Base-by-base conservation (phyloP, 2,329 filamentous ascomycete genomes). In the Colletotrichum agaves region DNA sequence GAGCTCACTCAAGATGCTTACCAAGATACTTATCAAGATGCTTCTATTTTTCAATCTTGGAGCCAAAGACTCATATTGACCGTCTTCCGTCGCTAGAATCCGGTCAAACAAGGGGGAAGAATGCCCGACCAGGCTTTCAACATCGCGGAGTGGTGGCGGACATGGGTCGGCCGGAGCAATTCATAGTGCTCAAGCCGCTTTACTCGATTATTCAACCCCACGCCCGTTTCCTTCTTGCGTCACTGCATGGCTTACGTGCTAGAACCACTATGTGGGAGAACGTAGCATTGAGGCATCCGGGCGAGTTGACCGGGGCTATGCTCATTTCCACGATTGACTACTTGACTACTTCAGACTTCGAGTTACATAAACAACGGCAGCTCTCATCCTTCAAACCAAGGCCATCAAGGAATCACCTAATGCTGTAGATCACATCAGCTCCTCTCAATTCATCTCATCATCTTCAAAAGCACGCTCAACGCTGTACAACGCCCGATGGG, bases 1-100 rank as follows among this genome's bases (percentile, higher is more conserved):
- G 17, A n/a, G 27, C 39, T 41, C 39, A 47, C 47, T 33, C 33
- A 19, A 17, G 15, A 49, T 65, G 65, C 65, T 68, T 57, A 68
- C 65, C 65, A 68, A 68, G 15, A 49, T 65, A 61, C 65, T 68
- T 57, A 68, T 61, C 65, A 68, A 68, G 55, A 43, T 68, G 61
- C 46, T 65, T 68, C 61, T 68, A 68, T 68, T 68, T 58, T 65
- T 68, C 47, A 52, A 55, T 27, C 33, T n/a, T 31, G 31, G 41
- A 17, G 10, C 12, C 15, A 46, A 19, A 49, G 19, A 11, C 49
- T n/a, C 17, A 44, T 50, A 17, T 21, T 37, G 46, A 46, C 46
- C 23, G 37, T 46, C 27, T 33, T 49, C 8, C 17, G 33, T 59
- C 31, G 31, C n/a, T 35, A 23, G 21, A 43, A 17, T 31, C 31